Conservation (phyloP, 2,329 filamentous ascomycete genomes). For the Myriosclerotinia duriaeana region DNA sequence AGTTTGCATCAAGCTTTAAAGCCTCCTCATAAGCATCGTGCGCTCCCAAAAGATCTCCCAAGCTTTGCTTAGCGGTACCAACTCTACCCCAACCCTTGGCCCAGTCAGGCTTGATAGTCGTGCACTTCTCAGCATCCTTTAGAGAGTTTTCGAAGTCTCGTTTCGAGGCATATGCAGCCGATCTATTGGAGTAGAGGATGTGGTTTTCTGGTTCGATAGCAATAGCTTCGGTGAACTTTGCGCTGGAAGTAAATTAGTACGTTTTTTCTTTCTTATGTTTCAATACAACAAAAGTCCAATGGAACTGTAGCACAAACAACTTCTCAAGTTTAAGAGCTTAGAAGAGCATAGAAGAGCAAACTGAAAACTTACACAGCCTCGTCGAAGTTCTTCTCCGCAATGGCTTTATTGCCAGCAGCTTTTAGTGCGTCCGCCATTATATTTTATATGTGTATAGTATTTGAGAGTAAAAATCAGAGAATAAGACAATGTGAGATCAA, state of each 20-base stretch:
- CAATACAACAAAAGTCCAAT: neutral
- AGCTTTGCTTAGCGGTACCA: conserved; percentile 84
- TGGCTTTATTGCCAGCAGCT: conserved; percentile 97
- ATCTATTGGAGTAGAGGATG: conserved; percentile 97
- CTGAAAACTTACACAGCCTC: conserved; percentile 78
- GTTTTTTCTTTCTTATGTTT: neutral
- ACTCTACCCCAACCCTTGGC: conserved; percentile 94
- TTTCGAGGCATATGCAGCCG: conserved; percentile 82
- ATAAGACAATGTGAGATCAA: neutral
- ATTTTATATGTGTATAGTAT: neutral
- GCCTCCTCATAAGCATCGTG: conserved; percentile 91
- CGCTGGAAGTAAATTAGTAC: conserved; percentile 52
- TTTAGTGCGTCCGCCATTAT: conserved; percentile 67
- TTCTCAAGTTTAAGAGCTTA: neutral
- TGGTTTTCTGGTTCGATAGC: conserved; percentile 85
- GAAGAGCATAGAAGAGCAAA: conserved; percentile 27
- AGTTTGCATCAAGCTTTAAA: conserved; percentile 87
- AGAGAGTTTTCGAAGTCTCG: conserved; percentile 83
- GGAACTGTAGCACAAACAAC: neutral
- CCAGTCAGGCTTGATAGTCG: conserved; percentile 95
- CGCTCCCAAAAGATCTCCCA: conserved; percentile 80
- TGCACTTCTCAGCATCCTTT: conserved; percentile 88
- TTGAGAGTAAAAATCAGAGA: neutral
- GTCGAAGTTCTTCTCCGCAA: conserved; percentile 94
- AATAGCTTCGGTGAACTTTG: conserved; percentile 94